Conservation (phyloP, 1,139 yeast genomes). For the Suhomyces chickasaworum region DNA sequence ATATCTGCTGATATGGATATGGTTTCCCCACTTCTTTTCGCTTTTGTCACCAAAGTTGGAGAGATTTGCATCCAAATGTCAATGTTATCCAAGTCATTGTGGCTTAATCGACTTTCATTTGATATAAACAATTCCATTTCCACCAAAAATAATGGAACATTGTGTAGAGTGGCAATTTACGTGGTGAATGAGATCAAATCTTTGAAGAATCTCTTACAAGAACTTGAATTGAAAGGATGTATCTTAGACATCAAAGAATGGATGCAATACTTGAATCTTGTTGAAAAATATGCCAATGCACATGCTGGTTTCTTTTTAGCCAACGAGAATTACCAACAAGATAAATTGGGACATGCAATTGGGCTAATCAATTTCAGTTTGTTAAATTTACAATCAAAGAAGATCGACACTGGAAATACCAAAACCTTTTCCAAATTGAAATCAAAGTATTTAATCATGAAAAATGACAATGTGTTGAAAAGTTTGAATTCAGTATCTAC, state of each 20-base stretch:
- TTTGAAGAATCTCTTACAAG: slow-evolving; percentile 10
- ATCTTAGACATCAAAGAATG: slow-evolving; percentile 29
- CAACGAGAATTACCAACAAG: slow-evolving; percentile 45
- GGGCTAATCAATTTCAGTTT: slow-evolving; percentile 45
- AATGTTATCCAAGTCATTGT: slow-evolving; percentile 41
- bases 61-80: slow-evolving; percentile 44
- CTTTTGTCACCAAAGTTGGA: slow-evolving; percentile 31
- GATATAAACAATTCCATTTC: slow-evolving; percentile 31
- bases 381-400: slow-evolving; percentile 42
- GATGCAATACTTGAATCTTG: slow-evolving; percentile 35
- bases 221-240: slow-evolving; percentile 6
- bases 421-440: slow-evolving; percentile 26
- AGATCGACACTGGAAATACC: slow-evolving; percentile 19
- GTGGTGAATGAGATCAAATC: slow-evolving; percentile 36
- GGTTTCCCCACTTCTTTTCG: slow-evolving; percentile 17
- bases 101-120: slow-evolving; percentile 40
- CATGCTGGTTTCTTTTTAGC: slow-evolving; percentile 48
- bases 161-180: slow-evolving; percentile 46
- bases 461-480: slow-evolving; percentile 36
- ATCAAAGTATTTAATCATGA: slow-evolving; percentile 29
- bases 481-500: slow-evolving; percentile 41
- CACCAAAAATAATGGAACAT: slow-evolving; percentile 41
- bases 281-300: slow-evolving; percentile 41
- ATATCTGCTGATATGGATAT: background rate
- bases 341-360: slow-evolving; percentile 44